These are phyloP conservation scores for Adansonia grandidieri DNA, from an alignment of 441 rosid genomes.

Conservation along the genomic window DNA sequence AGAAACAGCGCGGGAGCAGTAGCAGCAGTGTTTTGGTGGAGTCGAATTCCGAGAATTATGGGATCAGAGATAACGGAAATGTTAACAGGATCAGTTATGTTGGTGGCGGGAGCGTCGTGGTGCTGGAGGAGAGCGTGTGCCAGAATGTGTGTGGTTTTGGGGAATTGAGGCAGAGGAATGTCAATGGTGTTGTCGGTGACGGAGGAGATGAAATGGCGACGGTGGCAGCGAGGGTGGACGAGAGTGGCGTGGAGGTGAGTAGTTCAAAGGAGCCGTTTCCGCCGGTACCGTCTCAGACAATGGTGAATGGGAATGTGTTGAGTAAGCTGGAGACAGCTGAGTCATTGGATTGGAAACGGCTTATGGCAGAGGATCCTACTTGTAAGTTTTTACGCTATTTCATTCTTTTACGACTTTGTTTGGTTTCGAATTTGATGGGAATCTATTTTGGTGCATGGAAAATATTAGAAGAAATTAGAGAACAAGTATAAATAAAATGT, in stretches of 20 bases:
- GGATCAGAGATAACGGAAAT: conserved; percentile 26
- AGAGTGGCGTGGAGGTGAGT: conserved; percentile 40
- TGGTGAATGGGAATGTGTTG: conserved; percentile 38
- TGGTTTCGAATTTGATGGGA: neutral
- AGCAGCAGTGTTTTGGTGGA: neutral
- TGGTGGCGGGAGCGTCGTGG: conserved; percentile 43
- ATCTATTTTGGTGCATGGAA: neutral
- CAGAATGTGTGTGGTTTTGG: conserved; percentile 46
- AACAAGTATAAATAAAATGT: neutral
- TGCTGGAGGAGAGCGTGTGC: conserved; percentile 43
- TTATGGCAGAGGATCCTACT: conserved; percentile 78
- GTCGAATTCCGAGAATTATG: conserved; percentile 17
- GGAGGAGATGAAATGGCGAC: conserved; percentile 36
- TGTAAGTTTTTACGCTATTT: conserved; percentile 53
- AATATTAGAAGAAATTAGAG: neutral
- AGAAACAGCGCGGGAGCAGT: neutral
- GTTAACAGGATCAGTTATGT: conserved; percentile 41
- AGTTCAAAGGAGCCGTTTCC: conserved; percentile 30
- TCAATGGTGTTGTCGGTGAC: conserved; percentile 38
- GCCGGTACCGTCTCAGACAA: conserved; percentile 23
- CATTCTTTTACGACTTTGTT: neutral
- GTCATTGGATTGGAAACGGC: conserved; percentile 85
- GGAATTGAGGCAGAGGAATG: conserved; percentile 85
- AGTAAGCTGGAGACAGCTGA: conserved; percentile 66
- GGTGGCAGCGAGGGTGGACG: conserved; percentile 33